Conservation (phyloP, 495 filamentous ascomycete genomes). For the Choiromyces venosus region DNA sequence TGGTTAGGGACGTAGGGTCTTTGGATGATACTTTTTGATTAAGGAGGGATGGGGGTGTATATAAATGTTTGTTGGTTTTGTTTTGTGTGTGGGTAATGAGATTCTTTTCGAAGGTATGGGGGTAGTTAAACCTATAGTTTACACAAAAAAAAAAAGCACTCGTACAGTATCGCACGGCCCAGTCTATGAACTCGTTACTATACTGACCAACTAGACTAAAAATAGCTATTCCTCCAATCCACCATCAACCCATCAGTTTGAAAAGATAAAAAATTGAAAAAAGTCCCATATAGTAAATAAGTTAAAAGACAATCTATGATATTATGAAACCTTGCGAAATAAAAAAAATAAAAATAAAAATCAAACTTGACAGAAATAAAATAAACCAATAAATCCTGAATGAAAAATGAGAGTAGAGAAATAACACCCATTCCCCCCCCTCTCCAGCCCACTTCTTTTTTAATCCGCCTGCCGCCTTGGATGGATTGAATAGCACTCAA, state of each 20-base stretch:
- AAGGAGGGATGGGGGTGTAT: background rate
- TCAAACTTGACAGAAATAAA: background rate
- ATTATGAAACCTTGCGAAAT: no score
- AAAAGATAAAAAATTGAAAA: background rate
- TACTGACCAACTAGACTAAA: background rate
- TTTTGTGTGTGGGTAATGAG: background rate
- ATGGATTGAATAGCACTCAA: no score
- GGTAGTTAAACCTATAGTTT: background rate
- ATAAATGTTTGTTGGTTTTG: background rate
- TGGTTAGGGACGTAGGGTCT: conserved; percentile 18
- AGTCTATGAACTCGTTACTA: background rate
- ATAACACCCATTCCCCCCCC: background rate
- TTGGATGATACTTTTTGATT: conserved; percentile 30
- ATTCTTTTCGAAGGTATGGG: background rate
- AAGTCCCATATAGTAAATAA: no score
- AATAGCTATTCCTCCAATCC: background rate
- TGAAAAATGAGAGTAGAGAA: background rate
- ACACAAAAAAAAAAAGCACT: no score
- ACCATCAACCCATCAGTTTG: background rate
- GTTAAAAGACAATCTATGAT: conserved; percentile 1
- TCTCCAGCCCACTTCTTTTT: background rate
- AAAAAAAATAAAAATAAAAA: background rate
- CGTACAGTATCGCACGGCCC: no score
- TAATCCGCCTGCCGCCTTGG: no score
- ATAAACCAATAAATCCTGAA: no score